Percentiles rank a stretch among this genome's conserved stretches.
Evolutionary conservation across 2,329 filamentous ascomycete species (phyloP).

Genomic region (Colletotrichum tropicicola): DNA sequence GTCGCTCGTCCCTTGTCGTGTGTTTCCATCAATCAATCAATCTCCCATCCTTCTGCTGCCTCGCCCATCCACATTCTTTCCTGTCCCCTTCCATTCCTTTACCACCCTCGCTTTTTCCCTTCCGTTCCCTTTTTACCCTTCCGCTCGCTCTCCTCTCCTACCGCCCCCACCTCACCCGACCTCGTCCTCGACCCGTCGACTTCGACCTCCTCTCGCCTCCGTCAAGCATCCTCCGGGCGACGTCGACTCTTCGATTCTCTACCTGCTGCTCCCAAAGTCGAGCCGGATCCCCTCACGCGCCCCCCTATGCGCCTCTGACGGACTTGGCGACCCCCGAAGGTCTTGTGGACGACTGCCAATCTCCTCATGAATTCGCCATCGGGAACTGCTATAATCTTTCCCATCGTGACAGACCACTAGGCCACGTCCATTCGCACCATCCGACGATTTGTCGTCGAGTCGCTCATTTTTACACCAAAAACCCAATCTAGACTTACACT

Average conservation of each 20-base stretch:
- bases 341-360: slow-evolving; percentile 24
- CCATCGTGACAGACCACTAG: slow-evolving; percentile 25
- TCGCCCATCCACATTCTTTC: slow-evolving; percentile 33
- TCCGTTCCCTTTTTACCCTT: slow-evolving; percentile 20
- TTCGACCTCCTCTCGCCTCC: slow-evolving; percentile 30
- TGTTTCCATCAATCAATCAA: slow-evolving; percentile 34
- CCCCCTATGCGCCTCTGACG: slow-evolving; percentile 15
- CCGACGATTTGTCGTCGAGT: slow-evolving; percentile 32
- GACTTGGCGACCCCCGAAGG: slow-evolving; percentile 23
- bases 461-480: slow-evolving; percentile 28
- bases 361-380: slow-evolving; percentile 28
- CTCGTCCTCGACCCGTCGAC: slow-evolving; percentile 28
- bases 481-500: slow-evolving; percentile 47
- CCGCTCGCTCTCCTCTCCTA: slow-evolving; percentile 25
- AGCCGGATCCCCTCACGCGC: neutral
- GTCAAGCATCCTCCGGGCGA: slow-evolving; percentile 31
- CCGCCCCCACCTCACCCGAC: slow-evolving; percentile 21
- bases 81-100: slow-evolving; percentile 32
- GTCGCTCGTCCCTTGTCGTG: slow-evolving; percentile 27
- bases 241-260: slow-evolving; percentile 30
- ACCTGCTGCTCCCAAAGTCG: slow-evolving; percentile 10
- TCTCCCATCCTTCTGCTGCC: slow-evolving; percentile 30
- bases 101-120: slow-evolving; percentile 31
- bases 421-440: slow-evolving; percentile 10
- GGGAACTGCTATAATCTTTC: slow-evolving; percentile 3